phyloP scores from a whole-genome alignment of 1,284 basidiomycete genomes.

The Rhodotorula sp. region DNA sequence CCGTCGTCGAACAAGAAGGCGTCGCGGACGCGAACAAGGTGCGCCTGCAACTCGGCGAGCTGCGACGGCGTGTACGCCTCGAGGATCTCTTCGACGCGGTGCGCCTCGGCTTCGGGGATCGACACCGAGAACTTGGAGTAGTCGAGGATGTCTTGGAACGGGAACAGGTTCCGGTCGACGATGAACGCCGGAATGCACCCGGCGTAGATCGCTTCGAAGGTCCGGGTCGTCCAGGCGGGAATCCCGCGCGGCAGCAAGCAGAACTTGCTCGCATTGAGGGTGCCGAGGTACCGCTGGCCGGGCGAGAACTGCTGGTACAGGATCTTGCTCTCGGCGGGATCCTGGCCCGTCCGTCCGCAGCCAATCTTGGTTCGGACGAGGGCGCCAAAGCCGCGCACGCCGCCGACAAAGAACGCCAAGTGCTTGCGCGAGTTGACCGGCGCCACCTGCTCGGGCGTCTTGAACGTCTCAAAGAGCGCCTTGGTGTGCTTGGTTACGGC shows the following conservation, averaged over 20 bases:
- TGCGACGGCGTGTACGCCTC: conserved; percentile 48
- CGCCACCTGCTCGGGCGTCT: conserved; percentile 21
- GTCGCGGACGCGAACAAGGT: conserved; percentile 51
- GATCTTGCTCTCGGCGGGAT: conserved; percentile 45
- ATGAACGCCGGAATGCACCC: conserved; percentile 55
- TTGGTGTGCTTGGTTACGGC: conserved; percentile 41
- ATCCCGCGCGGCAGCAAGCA: conserved; percentile 52
- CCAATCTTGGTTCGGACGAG: conserved; percentile 42
- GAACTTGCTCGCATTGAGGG: conserved; percentile 51
- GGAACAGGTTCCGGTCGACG: conserved; percentile 52
- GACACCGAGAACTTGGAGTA: conserved; percentile 53
- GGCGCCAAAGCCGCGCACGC: conserved; percentile 42
- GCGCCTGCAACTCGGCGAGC: conserved; percentile 52
- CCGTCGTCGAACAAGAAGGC: conserved; percentile 51
- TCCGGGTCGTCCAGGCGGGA: conserved; percentile 49
- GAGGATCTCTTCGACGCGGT: conserved; percentile 52
- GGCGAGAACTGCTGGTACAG: conserved; percentile 47
- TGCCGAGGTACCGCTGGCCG: conserved; percentile 50
- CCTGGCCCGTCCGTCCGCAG: conserved; percentile 30
- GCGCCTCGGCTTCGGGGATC: conserved; percentile 51
- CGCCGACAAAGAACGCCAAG: conserved; percentile 42
- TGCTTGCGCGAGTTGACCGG: conserved; percentile 30
- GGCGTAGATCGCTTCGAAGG: conserved; percentile 54
- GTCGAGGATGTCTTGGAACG: conserved; percentile 52
- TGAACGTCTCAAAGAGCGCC: conserved; percentile 33